Evolutionary conservation across 108 stramenopile genomes (phyloP).

Genomic region (Conticribra weissflogii): DNA sequence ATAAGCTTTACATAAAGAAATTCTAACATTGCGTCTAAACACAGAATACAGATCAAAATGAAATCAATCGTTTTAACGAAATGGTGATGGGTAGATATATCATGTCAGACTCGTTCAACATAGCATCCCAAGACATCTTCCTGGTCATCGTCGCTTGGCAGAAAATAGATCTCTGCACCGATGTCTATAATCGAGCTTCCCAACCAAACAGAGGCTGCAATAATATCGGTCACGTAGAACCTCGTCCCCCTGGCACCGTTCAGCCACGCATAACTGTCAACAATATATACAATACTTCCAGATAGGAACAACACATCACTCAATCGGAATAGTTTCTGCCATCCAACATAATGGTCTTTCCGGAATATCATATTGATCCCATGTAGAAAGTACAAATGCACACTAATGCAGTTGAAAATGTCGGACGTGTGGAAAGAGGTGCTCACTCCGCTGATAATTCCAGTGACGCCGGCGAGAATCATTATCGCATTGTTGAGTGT

Average conservation of each 20-base stretch:
- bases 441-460: slow-evolving; percentile 12
- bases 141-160: background rate
- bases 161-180: slow-evolving; percentile 21
- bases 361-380: slow-evolving; percentile 4
- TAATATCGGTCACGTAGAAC: slow-evolving; percentile 6
- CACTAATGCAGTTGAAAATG: slow-evolving; percentile 14
- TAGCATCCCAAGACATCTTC: background rate
- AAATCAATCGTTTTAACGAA: no score
- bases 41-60: no score
- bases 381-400: slow-evolving; percentile 13
- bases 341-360: background rate
- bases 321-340: background rate
- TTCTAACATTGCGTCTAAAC: no score
- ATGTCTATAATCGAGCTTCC: slow-evolving; percentile 10
- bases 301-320: background rate
- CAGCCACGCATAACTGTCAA: slow-evolving; percentile 12
- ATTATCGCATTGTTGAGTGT: slow-evolving; percentile 12
- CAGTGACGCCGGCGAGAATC: slow-evolving; percentile 18
- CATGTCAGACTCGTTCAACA: background rate
- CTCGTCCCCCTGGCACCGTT: background rate
- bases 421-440: background rate
- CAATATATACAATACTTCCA: background rate
- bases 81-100: no score
- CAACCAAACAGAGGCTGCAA: slow-evolving; percentile 15
- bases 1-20: no score